These are phyloP conservation scores for Elongisporangium undulatum DNA, from an alignment of 352 stramenopile species.

Conservation along the genomic window DNA sequence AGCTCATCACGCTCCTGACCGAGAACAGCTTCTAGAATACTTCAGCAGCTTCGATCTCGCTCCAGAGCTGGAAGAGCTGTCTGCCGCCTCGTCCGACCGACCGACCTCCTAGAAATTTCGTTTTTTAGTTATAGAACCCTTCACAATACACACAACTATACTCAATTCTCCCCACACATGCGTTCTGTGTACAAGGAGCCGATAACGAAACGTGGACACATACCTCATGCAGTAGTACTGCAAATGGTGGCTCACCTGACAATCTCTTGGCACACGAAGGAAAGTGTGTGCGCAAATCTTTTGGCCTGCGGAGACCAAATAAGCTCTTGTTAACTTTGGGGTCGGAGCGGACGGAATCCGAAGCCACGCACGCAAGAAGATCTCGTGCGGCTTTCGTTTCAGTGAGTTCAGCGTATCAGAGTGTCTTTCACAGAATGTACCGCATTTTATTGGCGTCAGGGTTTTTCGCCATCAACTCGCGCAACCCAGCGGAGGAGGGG, in stretches of 20 bases:
- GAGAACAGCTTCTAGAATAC: constrained; percentile 57
- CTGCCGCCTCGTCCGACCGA: background rate
- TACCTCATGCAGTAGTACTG: no score
- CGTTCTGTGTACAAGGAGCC: background rate
- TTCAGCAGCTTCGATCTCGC: background rate
- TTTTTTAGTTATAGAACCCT: background rate
- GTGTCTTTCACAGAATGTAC: background rate
- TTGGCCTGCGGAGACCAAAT: no score
- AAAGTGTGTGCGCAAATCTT: no score
- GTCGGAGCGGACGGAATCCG: background rate
- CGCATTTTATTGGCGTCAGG: background rate
- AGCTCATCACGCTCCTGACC: constrained; percentile 63
- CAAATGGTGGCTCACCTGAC: background rate
- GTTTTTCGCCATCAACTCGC: background rate
- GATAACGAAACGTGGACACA: background rate
- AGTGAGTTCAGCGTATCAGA: background rate
- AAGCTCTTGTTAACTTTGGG: background rate
- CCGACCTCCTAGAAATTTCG: background rate
- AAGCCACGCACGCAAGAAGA: background rate
- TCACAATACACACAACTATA: no score
- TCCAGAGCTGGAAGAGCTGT: background rate
- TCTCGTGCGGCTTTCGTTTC: background rate
- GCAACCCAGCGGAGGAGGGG: background rate
- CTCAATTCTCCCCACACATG: no score
- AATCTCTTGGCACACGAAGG: no score